Evolutionary conservation across 169 alveolate genomes (phyloP).

Genomic region (Plasmodium ovale): DNA sequence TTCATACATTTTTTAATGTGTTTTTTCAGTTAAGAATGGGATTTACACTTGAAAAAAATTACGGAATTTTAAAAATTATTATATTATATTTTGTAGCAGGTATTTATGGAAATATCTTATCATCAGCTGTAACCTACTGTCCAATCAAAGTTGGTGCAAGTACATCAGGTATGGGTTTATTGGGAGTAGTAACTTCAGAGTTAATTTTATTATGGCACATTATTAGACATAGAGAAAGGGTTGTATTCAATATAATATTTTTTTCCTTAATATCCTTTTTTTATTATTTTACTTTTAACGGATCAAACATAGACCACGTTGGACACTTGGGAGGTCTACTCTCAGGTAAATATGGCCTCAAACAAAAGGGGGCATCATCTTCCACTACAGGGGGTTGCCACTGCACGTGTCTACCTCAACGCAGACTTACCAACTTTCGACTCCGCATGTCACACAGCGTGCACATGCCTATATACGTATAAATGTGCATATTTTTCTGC

Average conservation of each 20-base stretch:
- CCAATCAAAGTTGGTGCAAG: constrained; percentile 89
- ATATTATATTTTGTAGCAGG: constrained; percentile 84
- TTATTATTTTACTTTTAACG: constrained; percentile 85
- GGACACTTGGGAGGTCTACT: constrained; percentile 90
- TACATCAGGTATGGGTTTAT: constrained; percentile 89
- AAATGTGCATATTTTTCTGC: neutral
- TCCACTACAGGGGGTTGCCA: no score
- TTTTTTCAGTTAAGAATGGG: constrained; percentile 89
- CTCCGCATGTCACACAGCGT: neutral
- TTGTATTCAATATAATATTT: constrained; percentile 82
- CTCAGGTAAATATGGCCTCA: constrained; percentile 67
- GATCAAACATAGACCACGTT: constrained; percentile 86
- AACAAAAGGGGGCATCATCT: neutral
- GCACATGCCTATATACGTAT: neutral
- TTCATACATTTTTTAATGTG: constrained; percentile 88
- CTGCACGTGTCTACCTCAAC: no score
- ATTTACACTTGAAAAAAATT: constrained; percentile 84
- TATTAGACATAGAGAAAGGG: constrained; percentile 85
- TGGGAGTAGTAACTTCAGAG: constrained; percentile 88
- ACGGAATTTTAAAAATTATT: constrained; percentile 81
- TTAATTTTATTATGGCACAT: constrained; percentile 87
- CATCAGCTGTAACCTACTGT: constrained; percentile 85
- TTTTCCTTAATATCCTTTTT: constrained; percentile 83
- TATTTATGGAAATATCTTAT: constrained; percentile 84
- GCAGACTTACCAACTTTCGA: no score